These are phyloP conservation scores for Ascochyta koolunga DNA, from an alignment of 2,329 filamentous ascomycete genomes.

Conservation along the genomic window DNA sequence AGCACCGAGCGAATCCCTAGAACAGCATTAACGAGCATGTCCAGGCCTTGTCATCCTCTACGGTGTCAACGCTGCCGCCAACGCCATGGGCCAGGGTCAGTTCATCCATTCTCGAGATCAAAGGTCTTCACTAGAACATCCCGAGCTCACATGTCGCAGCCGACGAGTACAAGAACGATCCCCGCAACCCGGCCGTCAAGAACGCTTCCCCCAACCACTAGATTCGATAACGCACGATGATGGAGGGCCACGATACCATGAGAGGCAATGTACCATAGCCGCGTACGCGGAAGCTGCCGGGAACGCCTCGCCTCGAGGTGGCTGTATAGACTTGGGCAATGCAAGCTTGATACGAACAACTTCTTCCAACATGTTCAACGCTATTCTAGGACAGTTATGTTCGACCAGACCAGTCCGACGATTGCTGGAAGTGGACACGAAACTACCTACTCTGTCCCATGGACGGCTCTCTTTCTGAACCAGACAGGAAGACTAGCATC, in stretches of 20 bases:
- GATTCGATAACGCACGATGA: constrained; percentile 20
- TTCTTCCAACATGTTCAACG: background rate
- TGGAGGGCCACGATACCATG: constrained; percentile 23
- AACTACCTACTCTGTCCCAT: background rate
- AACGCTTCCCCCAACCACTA: constrained; percentile 43
- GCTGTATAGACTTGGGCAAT: constrained; percentile 44
- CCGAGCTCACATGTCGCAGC: constrained; percentile 58
- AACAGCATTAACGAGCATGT: constrained; percentile 25
- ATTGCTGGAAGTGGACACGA: background rate
- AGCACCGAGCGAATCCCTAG: background rate
- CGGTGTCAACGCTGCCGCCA: constrained; percentile 85
- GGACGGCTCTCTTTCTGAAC: background rate
- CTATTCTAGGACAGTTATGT: too few relatives aligned
- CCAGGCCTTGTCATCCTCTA: constrained; percentile 85
- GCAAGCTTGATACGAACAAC: constrained; percentile 21
- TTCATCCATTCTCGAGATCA: constrained; percentile 26
- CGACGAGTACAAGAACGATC: constrained; percentile 97
- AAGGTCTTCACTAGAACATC: background rate
- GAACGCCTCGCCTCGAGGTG: constrained; percentile 25
- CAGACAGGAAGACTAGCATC: background rate
- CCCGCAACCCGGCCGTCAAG: constrained; percentile 72
- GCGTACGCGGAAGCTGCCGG: constrained; percentile 25
- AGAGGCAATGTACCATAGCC: constrained; percentile 47
- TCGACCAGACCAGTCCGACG: background rate
- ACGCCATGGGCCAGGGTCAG: constrained; percentile 78